phyloP scores from a whole-genome alignment of 2,329 filamentous ascomycete genomes.

The Elsinoe batatas region DNA sequence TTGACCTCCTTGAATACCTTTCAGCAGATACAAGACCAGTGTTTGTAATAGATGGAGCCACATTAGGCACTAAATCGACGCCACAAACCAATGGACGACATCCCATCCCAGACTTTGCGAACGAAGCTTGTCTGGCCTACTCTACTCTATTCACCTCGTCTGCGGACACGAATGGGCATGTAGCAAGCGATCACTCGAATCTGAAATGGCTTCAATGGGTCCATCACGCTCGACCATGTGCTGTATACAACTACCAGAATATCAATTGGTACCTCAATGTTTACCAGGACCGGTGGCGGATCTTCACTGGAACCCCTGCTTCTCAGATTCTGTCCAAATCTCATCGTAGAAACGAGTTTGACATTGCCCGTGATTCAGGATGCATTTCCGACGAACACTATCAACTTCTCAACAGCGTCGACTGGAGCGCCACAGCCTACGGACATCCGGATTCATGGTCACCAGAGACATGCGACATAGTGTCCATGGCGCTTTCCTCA shows the following conservation, averaged over 20 bases:
- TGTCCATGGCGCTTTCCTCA: slow-evolving; percentile 6
- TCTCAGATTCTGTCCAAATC: neutral
- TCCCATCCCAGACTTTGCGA: neutral
- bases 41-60: neutral
- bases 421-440: slow-evolving; percentile 11
- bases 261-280: neutral
- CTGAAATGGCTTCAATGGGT: neutral
- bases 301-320: neutral
- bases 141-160: no score
- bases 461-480: slow-evolving; percentile 3
- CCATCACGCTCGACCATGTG: neutral
- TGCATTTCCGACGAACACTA: slow-evolving; percentile 3
- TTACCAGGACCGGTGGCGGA: slow-evolving; percentile 7
- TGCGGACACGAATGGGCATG: neutral
- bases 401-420: slow-evolving; percentile 1
- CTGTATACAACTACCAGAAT: neutral
- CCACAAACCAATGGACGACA: neutral
- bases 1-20: no score
- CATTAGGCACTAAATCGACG: neutral
- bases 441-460: slow-evolving; percentile 12
- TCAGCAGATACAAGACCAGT: neutral
- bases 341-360: neutral
- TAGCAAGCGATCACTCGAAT: neutral
- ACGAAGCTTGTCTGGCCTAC: neutral
- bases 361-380: neutral